phyloP scores from a whole-genome alignment of 2,329 filamentous ascomycete genomes.

The Colletotrichum tofieldiae region DNA sequence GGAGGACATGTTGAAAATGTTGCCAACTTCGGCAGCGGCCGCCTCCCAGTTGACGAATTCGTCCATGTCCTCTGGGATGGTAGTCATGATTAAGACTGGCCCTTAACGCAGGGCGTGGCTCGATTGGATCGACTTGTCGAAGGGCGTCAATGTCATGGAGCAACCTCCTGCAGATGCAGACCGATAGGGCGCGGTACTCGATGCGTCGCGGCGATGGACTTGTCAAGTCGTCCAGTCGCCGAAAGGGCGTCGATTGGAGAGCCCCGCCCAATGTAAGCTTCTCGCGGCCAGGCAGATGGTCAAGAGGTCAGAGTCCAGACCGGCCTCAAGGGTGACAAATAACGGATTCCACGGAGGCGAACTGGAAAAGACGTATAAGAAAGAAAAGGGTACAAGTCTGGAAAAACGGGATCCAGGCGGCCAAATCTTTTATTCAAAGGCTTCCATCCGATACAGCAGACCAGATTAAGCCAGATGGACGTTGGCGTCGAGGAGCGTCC shows the following conservation, averaged over 20 bases:
- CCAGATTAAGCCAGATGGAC: conserved; percentile 35
- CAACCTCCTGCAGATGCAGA: conserved; percentile 27
- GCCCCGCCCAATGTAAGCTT: conserved; percentile 36
- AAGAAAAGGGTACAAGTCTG: conserved; percentile 24
- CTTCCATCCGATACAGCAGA: conserved; percentile 12
- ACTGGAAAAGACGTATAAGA: conserved; percentile 42
- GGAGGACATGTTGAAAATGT: conserved; percentile 51
- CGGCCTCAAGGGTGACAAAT: conserved; percentile 30
- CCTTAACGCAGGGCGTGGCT: conserved; percentile 34
- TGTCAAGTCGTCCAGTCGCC: conserved; percentile 27
- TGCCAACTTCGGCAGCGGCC: conserved; percentile 57
- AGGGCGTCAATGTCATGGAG: conserved; percentile 38
- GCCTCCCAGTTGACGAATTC: conserved; percentile 77
- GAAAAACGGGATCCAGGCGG: conserved; percentile 16
- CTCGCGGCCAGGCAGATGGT: conserved; percentile 6
- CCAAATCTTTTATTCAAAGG: conserved; percentile 41
- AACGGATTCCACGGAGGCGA: conserved; percentile 24
- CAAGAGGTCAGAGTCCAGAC: conserved; percentile 10
- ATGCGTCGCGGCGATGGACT: conserved; percentile 18
- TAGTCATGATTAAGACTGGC: conserved; percentile 49
- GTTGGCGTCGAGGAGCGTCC: conserved; percentile 24
- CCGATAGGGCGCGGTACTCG: conserved; percentile 24
- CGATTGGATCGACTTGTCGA: conserved; percentile 21
- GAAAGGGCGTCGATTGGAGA: conserved; percentile 26
- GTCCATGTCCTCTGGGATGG: conserved; percentile 67